phyloP scores from a whole-genome alignment of 2,329 filamentous ascomycete genomes.

The Monosporascus sp. region DNA sequence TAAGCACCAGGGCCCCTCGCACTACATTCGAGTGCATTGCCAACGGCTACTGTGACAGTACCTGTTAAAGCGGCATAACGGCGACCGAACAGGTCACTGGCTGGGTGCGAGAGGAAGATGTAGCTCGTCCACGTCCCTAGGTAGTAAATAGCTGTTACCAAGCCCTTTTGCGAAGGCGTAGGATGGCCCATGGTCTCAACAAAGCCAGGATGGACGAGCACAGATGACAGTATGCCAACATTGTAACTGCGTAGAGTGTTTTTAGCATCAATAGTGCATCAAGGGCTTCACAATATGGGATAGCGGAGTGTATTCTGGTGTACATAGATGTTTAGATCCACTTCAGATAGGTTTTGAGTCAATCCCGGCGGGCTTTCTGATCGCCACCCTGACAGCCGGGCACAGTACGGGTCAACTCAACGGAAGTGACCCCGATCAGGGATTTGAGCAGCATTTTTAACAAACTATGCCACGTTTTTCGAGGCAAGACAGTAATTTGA shows the following conservation, averaged over 20 bases:
- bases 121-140: slow-evolving; percentile 52
- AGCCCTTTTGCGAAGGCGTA: slow-evolving; percentile 40
- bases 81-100: slow-evolving; percentile 47
- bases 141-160: slow-evolving; percentile 55
- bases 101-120: slow-evolving; percentile 47
- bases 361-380: no score
- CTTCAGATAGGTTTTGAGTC: no score
- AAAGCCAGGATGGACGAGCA: slow-evolving; percentile 54
- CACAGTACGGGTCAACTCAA: no score
- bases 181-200: slow-evolving; percentile 40
- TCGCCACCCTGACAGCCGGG: no score
- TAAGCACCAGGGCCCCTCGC: slow-evolving; percentile 37
- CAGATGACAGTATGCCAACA: slow-evolving; percentile 51
- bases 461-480: no score
- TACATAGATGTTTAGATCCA: no score
- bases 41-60: slow-evolving; percentile 41
- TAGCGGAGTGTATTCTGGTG: no score
- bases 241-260: slow-evolving; percentile 42
- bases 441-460: no score
- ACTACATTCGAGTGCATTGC: slow-evolving; percentile 42
- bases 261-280: not conserved
- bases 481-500: no score
- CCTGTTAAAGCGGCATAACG: slow-evolving; percentile 46
- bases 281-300: not conserved
- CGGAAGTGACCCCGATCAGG: no score